Conservation (phyloP, 2,329 filamentous ascomycete genomes). For the Colletotrichum paranaense region DNA sequence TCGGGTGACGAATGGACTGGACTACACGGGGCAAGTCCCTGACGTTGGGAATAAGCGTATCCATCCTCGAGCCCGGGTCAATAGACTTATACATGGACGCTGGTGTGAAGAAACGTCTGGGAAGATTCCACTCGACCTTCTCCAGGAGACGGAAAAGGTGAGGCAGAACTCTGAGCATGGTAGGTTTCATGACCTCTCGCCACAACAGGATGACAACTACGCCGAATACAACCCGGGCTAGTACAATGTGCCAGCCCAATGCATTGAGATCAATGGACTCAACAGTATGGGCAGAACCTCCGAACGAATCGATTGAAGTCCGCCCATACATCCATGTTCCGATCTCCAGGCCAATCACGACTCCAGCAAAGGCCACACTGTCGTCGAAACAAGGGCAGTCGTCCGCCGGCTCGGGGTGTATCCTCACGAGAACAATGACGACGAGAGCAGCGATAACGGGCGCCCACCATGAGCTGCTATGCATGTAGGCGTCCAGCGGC, state of each 20-base stretch:
- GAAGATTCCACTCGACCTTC: slow-evolving; percentile 80
- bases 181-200: slow-evolving; percentile 90
- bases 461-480: slow-evolving; percentile 71
- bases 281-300: slow-evolving; percentile 54
- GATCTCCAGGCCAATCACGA: slow-evolving; percentile 85
- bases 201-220: slow-evolving; percentile 88
- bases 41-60: slow-evolving; percentile 92
- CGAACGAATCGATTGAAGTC: slow-evolving; percentile 58
- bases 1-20: slow-evolving; percentile 82
- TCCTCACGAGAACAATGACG: slow-evolving; percentile 81
- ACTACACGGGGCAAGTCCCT: slow-evolving; percentile 87
- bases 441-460: slow-evolving; percentile 72
- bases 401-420: slow-evolving; percentile 95
- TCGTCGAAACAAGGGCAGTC: slow-evolving; percentile 98
- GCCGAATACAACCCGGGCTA: slow-evolving; percentile 79
- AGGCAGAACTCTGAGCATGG: slow-evolving; percentile 80
- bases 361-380: slow-evolving; percentile 91
- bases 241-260: slow-evolving; percentile 73
- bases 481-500: slow-evolving; percentile 77
- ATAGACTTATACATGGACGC: slow-evolving; percentile 92
- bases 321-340: slow-evolving; percentile 85
- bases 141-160: slow-evolving; percentile 90
- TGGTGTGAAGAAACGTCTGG: slow-evolving; percentile 89
- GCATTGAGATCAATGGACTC: slow-evolving; percentile 74
- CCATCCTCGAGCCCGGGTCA: slow-evolving; percentile 72